These are phyloP conservation scores for Pseudogymnoascus sp. DNA, from an alignment of 2,329 filamentous ascomycete genomes.

Conservation along the genomic window DNA sequence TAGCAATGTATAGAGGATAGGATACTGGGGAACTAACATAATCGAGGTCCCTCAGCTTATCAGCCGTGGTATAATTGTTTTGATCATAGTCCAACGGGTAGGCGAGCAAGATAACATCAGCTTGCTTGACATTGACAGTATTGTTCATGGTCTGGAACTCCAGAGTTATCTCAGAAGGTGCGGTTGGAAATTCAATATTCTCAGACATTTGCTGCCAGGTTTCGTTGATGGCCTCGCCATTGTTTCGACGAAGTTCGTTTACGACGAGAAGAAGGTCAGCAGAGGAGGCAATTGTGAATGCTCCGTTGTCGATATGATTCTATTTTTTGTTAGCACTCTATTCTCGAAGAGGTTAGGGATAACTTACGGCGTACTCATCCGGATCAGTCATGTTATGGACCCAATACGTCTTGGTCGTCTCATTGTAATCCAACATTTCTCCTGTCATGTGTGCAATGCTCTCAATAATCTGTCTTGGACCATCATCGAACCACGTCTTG, in stretches of 20 bases:
- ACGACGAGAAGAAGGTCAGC: conserved; percentile 41
- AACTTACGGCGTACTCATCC: conserved; percentile 36
- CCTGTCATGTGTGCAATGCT: conserved; percentile 53
- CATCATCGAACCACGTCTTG: conserved; percentile 29
- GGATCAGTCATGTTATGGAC: conserved; percentile 63
- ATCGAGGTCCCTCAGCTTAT: conserved; percentile 45
- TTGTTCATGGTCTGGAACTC: conserved; percentile 61
- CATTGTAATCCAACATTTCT: conserved; percentile 51
- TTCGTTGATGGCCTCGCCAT: conserved; percentile 36
- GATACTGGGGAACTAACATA: conserved; percentile 37
- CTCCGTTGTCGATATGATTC: conserved; percentile 47
- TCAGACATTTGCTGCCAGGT: conserved; percentile 49
- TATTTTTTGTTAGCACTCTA: background rate
- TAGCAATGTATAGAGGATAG: conserved; percentile 12
- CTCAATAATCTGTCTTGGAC: conserved; percentile 54
- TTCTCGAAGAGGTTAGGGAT: background rate
- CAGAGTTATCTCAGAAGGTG: conserved; percentile 48
- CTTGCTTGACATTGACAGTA: conserved; percentile 58
- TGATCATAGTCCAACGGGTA: conserved; percentile 54
- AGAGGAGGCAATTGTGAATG: conserved; percentile 47
- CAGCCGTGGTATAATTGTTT: conserved; percentile 43
- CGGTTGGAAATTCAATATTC: conserved; percentile 47
- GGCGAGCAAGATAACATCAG: conserved; percentile 58
- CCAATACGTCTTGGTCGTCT: conserved; percentile 40
- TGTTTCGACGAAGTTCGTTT: conserved; percentile 19